These are phyloP conservation scores for Pythium insidiosum DNA, from an alignment of 352 stramenopile species.

Conservation along the genomic window DNA sequence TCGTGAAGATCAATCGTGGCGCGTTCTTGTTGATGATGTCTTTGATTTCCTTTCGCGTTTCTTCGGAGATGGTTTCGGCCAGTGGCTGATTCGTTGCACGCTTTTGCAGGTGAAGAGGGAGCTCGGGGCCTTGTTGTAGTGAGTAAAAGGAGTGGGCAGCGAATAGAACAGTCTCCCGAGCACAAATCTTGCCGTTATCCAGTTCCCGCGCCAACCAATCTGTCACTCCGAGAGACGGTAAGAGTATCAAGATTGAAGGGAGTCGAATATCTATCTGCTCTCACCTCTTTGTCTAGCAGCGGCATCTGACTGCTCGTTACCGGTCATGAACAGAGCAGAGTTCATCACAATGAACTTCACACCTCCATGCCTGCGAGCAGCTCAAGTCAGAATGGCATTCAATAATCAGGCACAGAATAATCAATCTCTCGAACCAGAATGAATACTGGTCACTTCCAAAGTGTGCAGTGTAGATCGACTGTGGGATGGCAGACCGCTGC, in stretches of 20 bases:
- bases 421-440: constrained; percentile 78
- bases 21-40: constrained; percentile 9
- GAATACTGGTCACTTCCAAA: constrained; percentile 70
- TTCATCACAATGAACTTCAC: constrained; percentile 79
- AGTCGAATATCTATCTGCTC: background rate
- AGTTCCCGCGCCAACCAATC: constrained; percentile 72
- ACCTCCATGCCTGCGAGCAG: constrained; percentile 43
- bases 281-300: constrained; percentile 47
- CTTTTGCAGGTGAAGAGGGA: constrained; percentile 13
- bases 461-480: constrained; percentile 23
- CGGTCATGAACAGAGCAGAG: constrained; percentile 28
- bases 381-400: background rate
- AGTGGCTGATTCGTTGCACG: constrained; percentile 17
- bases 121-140: constrained; percentile 12
- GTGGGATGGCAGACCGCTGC: background rate
- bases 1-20: constrained; percentile 13
- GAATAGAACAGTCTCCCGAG: constrained; percentile 54
- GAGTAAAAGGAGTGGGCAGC: constrained; percentile 19
- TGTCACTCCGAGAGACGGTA: constrained; percentile 9
- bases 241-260: background rate
- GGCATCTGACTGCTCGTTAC: constrained; percentile 19
- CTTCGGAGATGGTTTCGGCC: background rate
- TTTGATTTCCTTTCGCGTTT: constrained; percentile 3
- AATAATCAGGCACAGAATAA: no score
- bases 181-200: constrained; percentile 75